Evolutionary conservation across 805 yeast species (phyloP), one percentile per base, ranked within the genome.

Genomic region (Nakazawaea holstii): DNA sequence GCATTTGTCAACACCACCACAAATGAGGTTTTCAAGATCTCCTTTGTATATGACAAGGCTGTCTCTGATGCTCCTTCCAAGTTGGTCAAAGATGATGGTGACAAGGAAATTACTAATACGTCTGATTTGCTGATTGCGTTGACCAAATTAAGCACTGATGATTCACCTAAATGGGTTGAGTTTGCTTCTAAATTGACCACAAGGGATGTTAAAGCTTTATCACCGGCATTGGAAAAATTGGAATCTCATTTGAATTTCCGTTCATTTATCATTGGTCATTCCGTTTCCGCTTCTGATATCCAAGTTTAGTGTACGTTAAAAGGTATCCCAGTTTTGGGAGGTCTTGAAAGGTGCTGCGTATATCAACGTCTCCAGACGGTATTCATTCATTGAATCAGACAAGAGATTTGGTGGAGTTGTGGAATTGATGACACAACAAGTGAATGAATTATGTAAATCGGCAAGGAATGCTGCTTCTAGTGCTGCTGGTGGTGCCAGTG

Each of bases 291-390:
- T 39, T 94, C 95, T 45, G 99, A 92, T 67, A 73, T 89, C 52
- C 87, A 92, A 13, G 74, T 86, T 17, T 92, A 97, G 97, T 97
- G 97, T 66, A 87, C 85, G 42, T 73, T 92, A 56, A 82, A 97
- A 70, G 87, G 96, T 53, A 92, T 92, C 65, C 89, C 95, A 46
- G 84, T 92, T 64, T 87, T 91, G 74, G 96, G 94, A 24, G 87
- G 96, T 88, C 53, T 77, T 90, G 67, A 91, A 89, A 72, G 86
- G 80, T 68, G 87, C 83, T 45, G 85, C 84, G 33, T 89, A 85
- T 72, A 74, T 82, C 64, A 92, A 92, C 68, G 78, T 92, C 55
- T 80, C 96, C 49, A 85, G 99, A 73, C 94, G 97, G 97, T 92
- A 89, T 77, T 77, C 76, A 59, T 79, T 81, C 60, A 68, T 90